Base-by-base conservation (phyloP, 2,329 filamentous ascomycete species). In the Rhynchosporium secalis region DNA sequence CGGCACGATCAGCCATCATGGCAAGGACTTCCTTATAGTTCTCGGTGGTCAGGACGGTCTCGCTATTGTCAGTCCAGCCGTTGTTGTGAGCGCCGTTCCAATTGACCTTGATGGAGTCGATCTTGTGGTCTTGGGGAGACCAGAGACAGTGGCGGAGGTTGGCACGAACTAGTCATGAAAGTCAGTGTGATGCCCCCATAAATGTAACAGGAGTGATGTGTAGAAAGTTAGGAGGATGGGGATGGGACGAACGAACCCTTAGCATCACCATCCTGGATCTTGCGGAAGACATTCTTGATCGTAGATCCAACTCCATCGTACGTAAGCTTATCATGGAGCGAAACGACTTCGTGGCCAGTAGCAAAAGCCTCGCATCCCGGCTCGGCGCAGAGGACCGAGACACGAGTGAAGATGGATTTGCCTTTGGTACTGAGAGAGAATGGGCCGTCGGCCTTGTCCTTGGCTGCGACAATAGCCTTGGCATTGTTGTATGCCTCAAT, bases 41-140 rank as follows among this genome's bases (percentile, higher is more conserved):
- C 12, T 61, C 48, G 20, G 62, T 66, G 48, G 62, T 13, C 20
- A 20, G 20, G 20, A 43, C n/a, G 28, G 62, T 62, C 56, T 63
- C 56, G 48, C n/a, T 41, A 5, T 56, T 49, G 28, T 58, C 55
- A 12, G 43, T 13, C 36, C 40, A 46, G 20, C 56, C 51, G 29
- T 26, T n/a, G 36, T 20, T 31, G 15, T n/a, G 15, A 31, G 40
- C 2, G 2, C n/a, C 45, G 46, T 13, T 56, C 58, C 58, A 63
- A 41, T 48, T 33, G 31, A 51, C 59, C 51, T 63, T 62, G 56
- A 66, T 43, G 9, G 20, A 33, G 15, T 20, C 20, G 33, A 62
- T 38, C 45, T 62, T 48, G 59, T 63, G 59, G 12, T 63, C 56
- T 1, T 40, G 7, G 54, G 45, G 8, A 45, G 49, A 29, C 58